Percentiles rank a stretch among this genome's conserved stretches.
phyloP scores from a whole-genome alignment of 129 eudicot species.

The Centrapalus pauciflorus region DNA sequence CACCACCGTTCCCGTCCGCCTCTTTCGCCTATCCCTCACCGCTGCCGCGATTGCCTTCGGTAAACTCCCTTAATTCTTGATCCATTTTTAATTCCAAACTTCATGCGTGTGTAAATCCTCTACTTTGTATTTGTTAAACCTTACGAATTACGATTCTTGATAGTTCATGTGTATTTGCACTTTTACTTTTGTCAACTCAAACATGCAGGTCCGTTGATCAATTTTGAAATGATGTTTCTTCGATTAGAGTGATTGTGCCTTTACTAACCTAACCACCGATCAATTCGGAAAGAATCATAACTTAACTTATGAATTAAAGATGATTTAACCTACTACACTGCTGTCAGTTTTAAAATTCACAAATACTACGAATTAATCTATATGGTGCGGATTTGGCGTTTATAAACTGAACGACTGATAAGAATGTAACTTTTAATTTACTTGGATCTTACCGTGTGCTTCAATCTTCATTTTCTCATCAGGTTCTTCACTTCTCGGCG shows the following conservation, averaged over 20 bases:
- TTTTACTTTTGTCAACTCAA: background rate
- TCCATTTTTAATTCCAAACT: background rate
- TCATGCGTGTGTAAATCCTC: background rate
- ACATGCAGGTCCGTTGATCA: background rate
- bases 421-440: background rate
- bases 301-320: background rate
- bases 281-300: background rate
- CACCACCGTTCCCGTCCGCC: conserved; percentile 85
- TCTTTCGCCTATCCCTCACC: conserved; percentile 59
- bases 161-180: background rate
- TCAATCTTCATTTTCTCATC: background rate
- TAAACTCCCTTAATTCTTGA: conserved; percentile 6
- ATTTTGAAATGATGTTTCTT: background rate
- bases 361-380: too few relatives aligned
- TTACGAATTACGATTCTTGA: background rate
- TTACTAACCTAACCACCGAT: background rate
- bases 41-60: conserved; percentile 85
- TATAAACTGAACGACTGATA: too few relatives aligned
- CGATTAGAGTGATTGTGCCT: background rate
- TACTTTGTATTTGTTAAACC: background rate
- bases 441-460: background rate
- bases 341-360: background rate
- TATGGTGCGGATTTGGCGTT: too few relatives aligned
- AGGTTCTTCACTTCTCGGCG: background rate
- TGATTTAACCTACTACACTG: background rate